Conservation (phyloP, 1,284 basidiomycete species). For the Sporisorium reilianum region DNA sequence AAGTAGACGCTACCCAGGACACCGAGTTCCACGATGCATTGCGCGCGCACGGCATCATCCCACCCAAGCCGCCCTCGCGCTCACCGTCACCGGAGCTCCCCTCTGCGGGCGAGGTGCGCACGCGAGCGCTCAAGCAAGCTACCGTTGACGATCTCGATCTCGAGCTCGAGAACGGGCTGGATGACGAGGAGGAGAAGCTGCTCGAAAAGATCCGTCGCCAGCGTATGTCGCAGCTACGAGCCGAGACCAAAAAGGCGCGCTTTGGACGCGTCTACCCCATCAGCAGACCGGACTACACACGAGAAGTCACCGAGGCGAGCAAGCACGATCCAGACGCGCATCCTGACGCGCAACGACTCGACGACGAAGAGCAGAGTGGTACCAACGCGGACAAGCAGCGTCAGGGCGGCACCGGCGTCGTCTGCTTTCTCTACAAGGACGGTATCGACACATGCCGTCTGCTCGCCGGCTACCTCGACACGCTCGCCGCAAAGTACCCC, state of each 20-base stretch:
- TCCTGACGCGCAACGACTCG: slow-evolving; percentile 69
- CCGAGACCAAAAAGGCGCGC: slow-evolving; percentile 76
- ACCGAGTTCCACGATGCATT: slow-evolving; percentile 68
- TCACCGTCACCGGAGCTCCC: slow-evolving; percentile 66
- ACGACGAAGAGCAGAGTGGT: slow-evolving; percentile 72
- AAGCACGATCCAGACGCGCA: slow-evolving; percentile 73
- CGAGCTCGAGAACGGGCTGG: slow-evolving; percentile 55
- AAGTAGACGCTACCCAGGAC: slow-evolving; percentile 60
- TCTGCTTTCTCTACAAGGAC: slow-evolving; percentile 90
- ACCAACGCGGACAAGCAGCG: slow-evolving; percentile 48
- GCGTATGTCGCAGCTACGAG: slow-evolving; percentile 78
- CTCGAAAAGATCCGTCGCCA: slow-evolving; percentile 79
- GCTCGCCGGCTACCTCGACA: slow-evolving; percentile 78
- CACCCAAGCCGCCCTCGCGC: slow-evolving; percentile 64
- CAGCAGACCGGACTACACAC: slow-evolving; percentile 89
- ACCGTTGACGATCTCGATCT: slow-evolving; percentile 56
- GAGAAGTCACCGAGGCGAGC: slow-evolving; percentile 94
- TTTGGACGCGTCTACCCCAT: slow-evolving; percentile 91
- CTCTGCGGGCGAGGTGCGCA: slow-evolving; percentile 40
- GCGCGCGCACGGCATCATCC: slow-evolving; percentile 66
- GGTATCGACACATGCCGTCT: slow-evolving; percentile 76
- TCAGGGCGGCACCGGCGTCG: slow-evolving; percentile 80
- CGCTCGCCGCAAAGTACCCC: slow-evolving; percentile 83
- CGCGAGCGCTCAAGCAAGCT: slow-evolving; percentile 50
- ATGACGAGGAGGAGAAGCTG: slow-evolving; percentile 80